Evolutionary conservation across 208 protist species (phyloP), one percentile per base, ranked within the genome.

Genomic region (Acanthamoeba sp.): DNA sequence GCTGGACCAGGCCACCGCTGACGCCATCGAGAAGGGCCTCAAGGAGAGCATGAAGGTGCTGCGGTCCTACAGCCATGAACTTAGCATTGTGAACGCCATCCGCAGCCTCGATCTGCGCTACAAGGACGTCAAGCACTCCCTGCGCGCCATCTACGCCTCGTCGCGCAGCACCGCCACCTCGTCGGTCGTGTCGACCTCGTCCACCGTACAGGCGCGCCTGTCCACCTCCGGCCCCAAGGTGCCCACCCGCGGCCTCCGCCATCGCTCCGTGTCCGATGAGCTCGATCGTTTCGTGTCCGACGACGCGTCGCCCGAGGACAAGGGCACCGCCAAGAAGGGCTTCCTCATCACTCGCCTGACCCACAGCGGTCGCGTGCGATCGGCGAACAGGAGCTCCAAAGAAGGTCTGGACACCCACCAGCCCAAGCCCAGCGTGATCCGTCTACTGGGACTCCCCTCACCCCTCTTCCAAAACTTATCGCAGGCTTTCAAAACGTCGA

Each of bases 21-120:
- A 32, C 12, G 36, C 22, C 40, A 57, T 85, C 45, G 76, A 85
- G 24, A 1, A 57, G 76, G 76, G 76, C 24, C 76, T 85, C 42
- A 85, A 85, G 76, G 76, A 85, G 76, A 57, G 76, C 76, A 85
- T 85, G 76, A 36, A 50, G 40, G 76, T 85, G n/a, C 76, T 85
- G 45, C 76, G 42, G 5, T 9, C 76, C n/a, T 85, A 59, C 76
- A n/a, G 57, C 22, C 42, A 38, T 0, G 76, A 85, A 24, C 0
- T 38, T 14, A 22, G 1, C 1, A 42, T 85, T 1, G 2, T 36
- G 27, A 57, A 57, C 6, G 76, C 76, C 42, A 85, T 85, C 42
- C 1, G 18, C 10, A 50, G 45, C 40, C 76, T 85, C n/a, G 76
- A 85, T 9, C 22, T 34, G 14, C 76, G 76, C 18, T 85, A 85